Conservation (phyloP, 164 flowering plant genomes). For the Liquidambar formosana region DNA sequence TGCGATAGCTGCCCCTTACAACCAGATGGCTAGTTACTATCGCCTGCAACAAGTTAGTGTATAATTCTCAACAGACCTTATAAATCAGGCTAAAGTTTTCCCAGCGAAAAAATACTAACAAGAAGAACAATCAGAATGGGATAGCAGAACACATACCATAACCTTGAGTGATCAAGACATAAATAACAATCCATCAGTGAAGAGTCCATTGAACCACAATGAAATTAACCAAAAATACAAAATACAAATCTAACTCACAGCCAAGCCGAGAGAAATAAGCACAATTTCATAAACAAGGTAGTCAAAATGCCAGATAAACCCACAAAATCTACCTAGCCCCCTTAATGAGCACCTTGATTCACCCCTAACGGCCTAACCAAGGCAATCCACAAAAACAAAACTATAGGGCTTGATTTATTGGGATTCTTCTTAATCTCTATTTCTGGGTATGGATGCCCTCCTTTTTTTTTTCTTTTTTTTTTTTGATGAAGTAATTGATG, state of each 20-base stretch:
- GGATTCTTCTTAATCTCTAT: too few relatives aligned
- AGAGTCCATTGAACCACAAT: not conserved
- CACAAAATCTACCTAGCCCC: too few relatives aligned
- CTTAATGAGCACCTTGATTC: too few relatives aligned
- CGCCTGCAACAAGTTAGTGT: constrained; percentile 56
- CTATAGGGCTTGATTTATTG: too few relatives aligned
- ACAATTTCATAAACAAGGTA: too few relatives aligned
- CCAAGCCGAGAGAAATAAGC: too few relatives aligned
- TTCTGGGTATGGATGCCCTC: too few relatives aligned
- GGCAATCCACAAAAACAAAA: too few relatives aligned
- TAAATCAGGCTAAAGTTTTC: not conserved
- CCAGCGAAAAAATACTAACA: not conserved
- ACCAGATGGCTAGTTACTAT: constrained; percentile 92
- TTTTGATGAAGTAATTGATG: too few relatives aligned
- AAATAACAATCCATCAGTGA: not conserved
- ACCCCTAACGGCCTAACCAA: too few relatives aligned
- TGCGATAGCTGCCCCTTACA: constrained; percentile 95
- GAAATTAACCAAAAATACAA: not conserved
- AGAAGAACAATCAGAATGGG: not conserved
- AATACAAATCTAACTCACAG: not conserved
- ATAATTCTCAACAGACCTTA: constrained; percentile 1
- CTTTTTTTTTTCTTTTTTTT: too few relatives aligned
- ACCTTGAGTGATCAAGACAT: not conserved
- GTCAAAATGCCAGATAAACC: too few relatives aligned
- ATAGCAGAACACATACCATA: not conserved